phyloP scores from a whole-genome alignment of 2,329 filamentous ascomycete genomes.

The Exophiala xenobiotica region DNA sequence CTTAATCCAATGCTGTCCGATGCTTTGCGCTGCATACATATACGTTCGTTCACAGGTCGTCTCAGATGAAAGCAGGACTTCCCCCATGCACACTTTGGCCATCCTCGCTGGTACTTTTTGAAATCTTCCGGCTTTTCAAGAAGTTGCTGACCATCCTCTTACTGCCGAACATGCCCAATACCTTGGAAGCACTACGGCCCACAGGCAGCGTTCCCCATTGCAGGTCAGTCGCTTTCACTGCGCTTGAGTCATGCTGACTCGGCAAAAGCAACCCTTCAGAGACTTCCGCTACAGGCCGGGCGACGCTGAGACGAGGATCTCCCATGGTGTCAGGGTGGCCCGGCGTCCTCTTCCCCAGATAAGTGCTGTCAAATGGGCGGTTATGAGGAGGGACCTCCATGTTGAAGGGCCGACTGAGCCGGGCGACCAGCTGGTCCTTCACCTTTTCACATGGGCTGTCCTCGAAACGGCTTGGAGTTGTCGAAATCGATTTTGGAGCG shows the following conservation, averaged over 20 bases:
- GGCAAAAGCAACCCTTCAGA: slow-evolving; percentile 7
- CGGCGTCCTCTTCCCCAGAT: slow-evolving; percentile 27
- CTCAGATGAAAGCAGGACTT: slow-evolving; percentile 20
- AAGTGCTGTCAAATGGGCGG: slow-evolving; percentile 29
- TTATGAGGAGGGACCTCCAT: slow-evolving; percentile 30
- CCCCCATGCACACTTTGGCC: slow-evolving; percentile 7
- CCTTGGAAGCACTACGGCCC: slow-evolving; percentile 16
- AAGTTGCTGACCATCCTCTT: slow-evolving; percentile 33
- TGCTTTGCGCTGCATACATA: too few species aligned
- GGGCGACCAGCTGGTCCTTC: slow-evolving; percentile 24
- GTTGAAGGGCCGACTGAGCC: slow-evolving; percentile 29
- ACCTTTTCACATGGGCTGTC: slow-evolving; percentile 26
- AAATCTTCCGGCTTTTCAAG: slow-evolving; percentile 24
- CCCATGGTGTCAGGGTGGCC: slow-evolving; percentile 24
- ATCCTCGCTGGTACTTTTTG: slow-evolving; percentile 11
- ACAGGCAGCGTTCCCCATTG: slow-evolving; percentile 12
- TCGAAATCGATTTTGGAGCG: slow-evolving; percentile 6
- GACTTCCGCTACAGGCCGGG: slow-evolving; percentile 6
- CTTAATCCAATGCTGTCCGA: too few species aligned
- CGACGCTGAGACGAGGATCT: slow-evolving; percentile 24
- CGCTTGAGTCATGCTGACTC: background rate
- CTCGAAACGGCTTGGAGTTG: slow-evolving; percentile 15
- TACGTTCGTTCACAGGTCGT: too few species aligned
- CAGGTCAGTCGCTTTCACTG: slow-evolving; percentile 5
- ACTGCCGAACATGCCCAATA: slow-evolving; percentile 18